Conservation (phyloP, 2,329 filamentous ascomycete species). For the Paracamarosporium sp. region DNA sequence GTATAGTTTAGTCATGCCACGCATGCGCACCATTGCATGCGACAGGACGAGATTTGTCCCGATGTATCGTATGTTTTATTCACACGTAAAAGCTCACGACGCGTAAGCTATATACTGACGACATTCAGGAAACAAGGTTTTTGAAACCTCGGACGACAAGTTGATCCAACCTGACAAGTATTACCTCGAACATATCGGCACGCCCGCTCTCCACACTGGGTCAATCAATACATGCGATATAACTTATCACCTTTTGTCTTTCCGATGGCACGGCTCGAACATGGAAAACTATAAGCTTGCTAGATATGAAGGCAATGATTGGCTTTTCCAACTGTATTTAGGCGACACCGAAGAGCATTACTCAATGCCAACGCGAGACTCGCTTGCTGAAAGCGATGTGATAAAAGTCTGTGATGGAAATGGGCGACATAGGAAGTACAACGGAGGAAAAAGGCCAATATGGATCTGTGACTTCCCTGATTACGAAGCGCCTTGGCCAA, state of each 20-base stretch:
- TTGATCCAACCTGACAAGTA: not conserved
- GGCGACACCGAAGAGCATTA: conserved; percentile 1
- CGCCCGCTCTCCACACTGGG: not conserved
- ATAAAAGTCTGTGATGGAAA: conserved; percentile 2
- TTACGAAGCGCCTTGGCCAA: not conserved
- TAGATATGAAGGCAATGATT: conserved; percentile 4
- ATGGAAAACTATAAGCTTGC: conserved; percentile 6
- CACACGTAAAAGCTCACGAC: not conserved
- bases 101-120: not conserved
- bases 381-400: not conserved
- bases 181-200: conserved; percentile 11
- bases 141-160: conserved; percentile 2
- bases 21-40: not conserved
- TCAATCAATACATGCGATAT: not conserved
- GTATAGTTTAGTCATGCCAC: conserved; percentile 5
- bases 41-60: conserved; percentile 6
- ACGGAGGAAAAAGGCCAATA: not conserved
- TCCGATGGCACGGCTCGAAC: not conserved
- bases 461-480: not conserved
- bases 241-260: conserved; percentile 5
- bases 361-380: not conserved
- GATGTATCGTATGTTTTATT: not conserved
- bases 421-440: not conserved
- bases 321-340: conserved; percentile 7
- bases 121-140: not conserved